Evolutionary conservation across 2,329 filamentous ascomycete species (phyloP).

Genomic region (Aspergillus felis): DNA sequence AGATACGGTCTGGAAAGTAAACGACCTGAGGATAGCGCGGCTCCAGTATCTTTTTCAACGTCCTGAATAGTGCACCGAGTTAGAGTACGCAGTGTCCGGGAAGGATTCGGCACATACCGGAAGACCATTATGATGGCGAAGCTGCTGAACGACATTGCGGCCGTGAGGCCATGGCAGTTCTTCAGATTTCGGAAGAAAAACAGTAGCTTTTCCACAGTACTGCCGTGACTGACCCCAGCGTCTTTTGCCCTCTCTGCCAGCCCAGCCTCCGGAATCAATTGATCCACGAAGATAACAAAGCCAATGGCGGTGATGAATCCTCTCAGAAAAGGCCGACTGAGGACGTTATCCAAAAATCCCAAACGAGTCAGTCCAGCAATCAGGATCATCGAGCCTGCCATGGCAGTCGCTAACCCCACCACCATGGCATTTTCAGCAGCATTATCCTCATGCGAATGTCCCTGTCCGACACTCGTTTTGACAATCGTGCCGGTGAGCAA

Average conservation of each 20-base stretch:
- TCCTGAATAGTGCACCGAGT: conserved; percentile 47
- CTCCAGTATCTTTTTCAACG: conserved; percentile 76
- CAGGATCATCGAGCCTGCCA: conserved; percentile 86
- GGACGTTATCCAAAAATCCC: conserved; percentile 89
- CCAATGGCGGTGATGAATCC: conserved; percentile 98
- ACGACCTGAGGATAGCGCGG: conserved; percentile 74
- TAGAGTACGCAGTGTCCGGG: neutral
- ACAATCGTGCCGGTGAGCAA: conserved; percentile 85
- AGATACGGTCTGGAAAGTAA: conserved; percentile 86
- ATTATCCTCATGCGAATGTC: conserved; percentile 61
- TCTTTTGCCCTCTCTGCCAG: conserved; percentile 63
- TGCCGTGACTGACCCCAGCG: conserved; percentile 67
- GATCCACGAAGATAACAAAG: conserved; percentile 92
- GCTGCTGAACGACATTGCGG: conserved; percentile 70
- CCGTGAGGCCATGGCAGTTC: conserved; percentile 69
- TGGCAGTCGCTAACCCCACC: conserved; percentile 80
- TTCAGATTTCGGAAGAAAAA: conserved; percentile 69
- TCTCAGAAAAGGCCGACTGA: conserved; percentile 85
- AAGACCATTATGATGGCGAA: conserved; percentile 90
- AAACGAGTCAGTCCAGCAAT: conserved; percentile 78
- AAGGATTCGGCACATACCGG: conserved; percentile 51
- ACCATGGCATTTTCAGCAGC: conserved; percentile 73
- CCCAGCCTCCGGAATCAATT: conserved; percentile 86
- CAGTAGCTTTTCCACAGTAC: conserved; percentile 76
- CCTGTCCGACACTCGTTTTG: conserved; percentile 68